Base-by-base conservation (phyloP, 1,284 basidiomycete genomes). In the Bondarzewia mesenterica region DNA sequence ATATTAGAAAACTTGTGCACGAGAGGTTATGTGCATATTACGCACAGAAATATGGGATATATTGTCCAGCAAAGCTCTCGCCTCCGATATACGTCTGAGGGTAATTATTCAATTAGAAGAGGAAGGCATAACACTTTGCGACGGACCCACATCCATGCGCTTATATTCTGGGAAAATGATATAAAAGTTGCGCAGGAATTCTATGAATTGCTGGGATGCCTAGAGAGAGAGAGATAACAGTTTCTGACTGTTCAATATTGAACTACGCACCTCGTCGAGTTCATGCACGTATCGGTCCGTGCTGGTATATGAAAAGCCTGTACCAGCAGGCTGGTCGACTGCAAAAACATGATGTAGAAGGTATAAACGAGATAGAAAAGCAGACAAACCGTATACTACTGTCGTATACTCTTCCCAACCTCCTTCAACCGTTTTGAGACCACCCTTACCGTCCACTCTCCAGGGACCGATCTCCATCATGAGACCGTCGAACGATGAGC, bases 381-480 rank as follows among this genome's bases (percentile, higher is more conserved):
- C 36, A 47, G 5, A 70, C 86, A 63, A 55, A 94, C 93, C 69
- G 60, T 90, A 99, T 50, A 99, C 82, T 68, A 99, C 83, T 42
- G 91, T 95, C n/a, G 91, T 88, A 62, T 95, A 99, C 65, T 99
- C 96, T 64, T 99, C 95, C 95, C 95, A 99, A 5, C 93, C 93
- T 22, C 93, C 93, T 52, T 94, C 86, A 6, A 82, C 73, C 47
- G 84, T 79, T 54, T 80, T 79, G 50, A 97, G 74, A 14, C 86
- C 83, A 21, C 87, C 87, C n/a, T 85, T 71, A 5, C 82, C 84
- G 65, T 91, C 86, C 56, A 85, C 74, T 49, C 85, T 74, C 79
- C 93, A 95, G 4, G 95, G 94, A 0, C 95, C 95, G 18, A 95
- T 75, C 61, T 99, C 95, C 93, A 99, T 96, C 83, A 99, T 87